These are phyloP conservation scores for Yarrowia sp. DNA, from an alignment of 805 yeast genomes.

Conservation along the genomic window DNA sequence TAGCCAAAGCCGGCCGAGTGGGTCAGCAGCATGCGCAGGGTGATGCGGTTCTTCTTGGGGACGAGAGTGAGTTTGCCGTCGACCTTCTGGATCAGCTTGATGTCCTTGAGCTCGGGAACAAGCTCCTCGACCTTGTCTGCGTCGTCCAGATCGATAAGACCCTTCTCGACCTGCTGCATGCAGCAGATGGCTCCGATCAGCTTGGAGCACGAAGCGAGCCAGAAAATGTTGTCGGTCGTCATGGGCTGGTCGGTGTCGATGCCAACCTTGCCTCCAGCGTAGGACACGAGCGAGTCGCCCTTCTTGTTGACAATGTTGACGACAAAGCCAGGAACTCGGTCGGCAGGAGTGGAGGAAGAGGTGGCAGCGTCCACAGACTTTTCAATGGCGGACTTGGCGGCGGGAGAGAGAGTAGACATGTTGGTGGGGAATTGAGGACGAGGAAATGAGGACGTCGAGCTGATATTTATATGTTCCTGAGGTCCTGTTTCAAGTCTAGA, in stretches of 20 bases:
- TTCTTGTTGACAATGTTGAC: conserved; percentile 21
- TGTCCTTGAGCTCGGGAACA: conserved; percentile 38
- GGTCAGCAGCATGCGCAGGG: conserved; percentile 40
- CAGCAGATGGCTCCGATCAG: conserved; percentile 37
- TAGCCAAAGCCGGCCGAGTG: conserved; percentile 46
- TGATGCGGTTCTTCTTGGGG: conserved; percentile 38
- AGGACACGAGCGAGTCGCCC: conserved; percentile 23
- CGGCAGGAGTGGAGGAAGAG: too few relatives aligned
- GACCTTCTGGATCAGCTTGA: conserved; percentile 27
- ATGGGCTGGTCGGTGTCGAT: conserved; percentile 20
- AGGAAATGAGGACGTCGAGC: too few relatives aligned
- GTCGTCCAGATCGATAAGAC: conserved; percentile 38
- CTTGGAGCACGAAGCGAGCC: conserved; percentile 42
- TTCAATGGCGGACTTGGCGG: background rate
- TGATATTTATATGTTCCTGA: too few relatives aligned
- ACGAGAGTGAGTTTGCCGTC: conserved; percentile 33
- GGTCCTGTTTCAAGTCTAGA: too few relatives aligned
- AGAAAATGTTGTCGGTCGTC: conserved; percentile 36
- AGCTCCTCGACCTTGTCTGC: conserved; percentile 38
- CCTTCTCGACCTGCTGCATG: conserved; percentile 41
- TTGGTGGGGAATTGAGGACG: too few relatives aligned
- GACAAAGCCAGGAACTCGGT: conserved; percentile 14
- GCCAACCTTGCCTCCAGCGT: conserved; percentile 29
- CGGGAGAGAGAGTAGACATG: background rate
- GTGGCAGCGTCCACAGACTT: background rate